These are phyloP conservation scores for Actinidia arguta DNA, from an alignment of 179 eudicot species.

Conservation along the genomic window DNA sequence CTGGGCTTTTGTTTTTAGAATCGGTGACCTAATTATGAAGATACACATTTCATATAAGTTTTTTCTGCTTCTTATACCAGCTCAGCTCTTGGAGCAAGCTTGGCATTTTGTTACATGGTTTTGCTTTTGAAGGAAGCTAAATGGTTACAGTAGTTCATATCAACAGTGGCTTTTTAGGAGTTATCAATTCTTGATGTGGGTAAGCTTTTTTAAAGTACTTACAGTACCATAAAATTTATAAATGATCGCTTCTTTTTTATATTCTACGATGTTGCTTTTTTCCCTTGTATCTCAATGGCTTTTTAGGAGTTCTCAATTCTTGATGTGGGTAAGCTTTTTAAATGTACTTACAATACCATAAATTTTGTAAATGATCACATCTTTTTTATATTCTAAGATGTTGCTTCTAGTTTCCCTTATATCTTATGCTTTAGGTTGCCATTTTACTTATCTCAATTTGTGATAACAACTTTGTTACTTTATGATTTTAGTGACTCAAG, in stretches of 20 bases:
- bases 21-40: too few species aligned
- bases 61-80: neutral
- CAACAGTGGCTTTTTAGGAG: slow-evolving; percentile 51
- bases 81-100: slow-evolving; percentile 45
- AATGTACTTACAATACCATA: neutral
- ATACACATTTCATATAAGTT: too few species aligned
- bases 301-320: slow-evolving; percentile 43
- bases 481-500: slow-evolving; percentile 8
- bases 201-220: slow-evolving; percentile 29
- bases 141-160: too few species aligned
- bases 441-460: slow-evolving; percentile 48
- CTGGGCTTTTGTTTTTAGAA: slow-evolving; percentile 20
- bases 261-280: slow-evolving; percentile 1
- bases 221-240: neutral
- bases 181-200: slow-evolving; percentile 70
- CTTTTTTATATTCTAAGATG: slow-evolving; percentile 12
- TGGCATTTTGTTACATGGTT: too few species aligned
- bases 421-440: slow-evolving; percentile 37
- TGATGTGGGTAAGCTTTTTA: slow-evolving; percentile 71
- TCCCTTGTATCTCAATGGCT: too few species aligned
- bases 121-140: too few species aligned
- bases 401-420: too few species aligned
- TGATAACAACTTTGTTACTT: slow-evolving; percentile 40
- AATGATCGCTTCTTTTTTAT: slow-evolving; percentile 4
- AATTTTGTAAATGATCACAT: neutral